A percentile compares a stretch with the other conserved stretches of the same genome.
Evolutionary conservation across 2,329 filamentous ascomycete species (phyloP).

Genomic region (Xylaria sp.): DNA sequence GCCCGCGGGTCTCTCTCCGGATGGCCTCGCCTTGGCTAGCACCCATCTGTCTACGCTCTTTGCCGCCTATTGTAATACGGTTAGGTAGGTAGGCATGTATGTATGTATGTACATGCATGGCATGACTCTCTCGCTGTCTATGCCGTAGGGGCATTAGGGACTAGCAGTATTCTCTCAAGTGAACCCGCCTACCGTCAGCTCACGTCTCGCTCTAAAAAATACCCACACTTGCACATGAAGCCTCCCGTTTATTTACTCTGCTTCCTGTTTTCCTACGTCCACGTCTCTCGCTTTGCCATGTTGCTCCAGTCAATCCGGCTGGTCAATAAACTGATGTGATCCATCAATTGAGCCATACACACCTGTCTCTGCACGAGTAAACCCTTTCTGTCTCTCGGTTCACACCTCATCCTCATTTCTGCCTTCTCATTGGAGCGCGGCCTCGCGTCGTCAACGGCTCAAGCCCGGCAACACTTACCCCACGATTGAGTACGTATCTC

Average conservation of each 20-base stretch:
- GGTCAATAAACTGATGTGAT: slow-evolving; percentile 28
- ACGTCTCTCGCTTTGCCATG: slow-evolving; percentile 29
- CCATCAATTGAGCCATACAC: slow-evolving; percentile 20
- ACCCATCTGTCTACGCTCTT: slow-evolving; percentile 5
- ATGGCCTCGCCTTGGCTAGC: slow-evolving; percentile 13
- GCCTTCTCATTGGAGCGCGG: slow-evolving; percentile 22
- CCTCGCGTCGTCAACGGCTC: slow-evolving; percentile 13
- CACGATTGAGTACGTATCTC: slow-evolving; percentile 26
- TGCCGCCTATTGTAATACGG: slow-evolving; percentile 6
- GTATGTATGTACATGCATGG: not conserved
- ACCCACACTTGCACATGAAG: slow-evolving; percentile 6
- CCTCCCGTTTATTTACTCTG: slow-evolving; percentile 20
- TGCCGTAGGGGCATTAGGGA: too few relatives aligned
- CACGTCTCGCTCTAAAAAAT: slow-evolving; percentile 10
- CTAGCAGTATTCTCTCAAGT: not conserved
- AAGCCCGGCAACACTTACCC: slow-evolving; percentile 20
- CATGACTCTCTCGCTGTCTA: slow-evolving; percentile 4
- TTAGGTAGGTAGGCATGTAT: not conserved
- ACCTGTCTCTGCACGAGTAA: slow-evolving; percentile 2
- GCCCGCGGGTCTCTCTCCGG: slow-evolving; percentile 15
- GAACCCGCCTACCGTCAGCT: slow-evolving; percentile 18
- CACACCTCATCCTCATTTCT: slow-evolving; percentile 18
- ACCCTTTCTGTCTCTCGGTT: slow-evolving; percentile 5
- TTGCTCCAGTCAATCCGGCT: slow-evolving; percentile 27
- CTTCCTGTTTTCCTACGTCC: slow-evolving; percentile 1